Evolutionary conservation across 2,329 filamentous ascomycete species (phyloP), one percentile per base, ranked within the genome.

Genomic region (Colletotrichum nymphaeae): DNA sequence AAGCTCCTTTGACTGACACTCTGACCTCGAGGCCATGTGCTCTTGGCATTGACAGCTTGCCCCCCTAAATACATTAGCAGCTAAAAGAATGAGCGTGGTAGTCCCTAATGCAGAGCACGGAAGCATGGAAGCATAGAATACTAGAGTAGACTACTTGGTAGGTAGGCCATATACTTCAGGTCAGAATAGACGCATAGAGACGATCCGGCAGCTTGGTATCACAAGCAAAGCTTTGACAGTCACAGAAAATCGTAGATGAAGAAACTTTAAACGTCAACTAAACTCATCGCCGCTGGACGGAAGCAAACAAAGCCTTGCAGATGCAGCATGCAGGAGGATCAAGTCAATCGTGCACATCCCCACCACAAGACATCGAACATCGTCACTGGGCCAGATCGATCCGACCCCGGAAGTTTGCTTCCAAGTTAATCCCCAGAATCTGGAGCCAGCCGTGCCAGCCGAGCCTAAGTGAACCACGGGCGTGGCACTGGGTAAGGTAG

Each of bases 161-260:
- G 32, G 32, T 35, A 19, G 8, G 37, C 24, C 56, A 63, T 49
- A 55, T 32, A 55, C 42, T 56, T 73, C 59, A 60, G 71, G 26
- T 66, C 46, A 66, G 67, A 71, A 53, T 67, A 66, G 62, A 66
- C 49, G 22, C 24, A 49, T 35, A 35, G 32, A 35, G 30, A 22
- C 12, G 24, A 52, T 49, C 67, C 67, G 62, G 46, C 71, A 60
- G 46, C 65, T 60, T 65, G 70, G 70, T 60, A 32, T 37, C 26
- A 32, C 32, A 49, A 37, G 19, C 49, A 65, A 26, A 55, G 70
- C 69, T 53, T 24, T 42, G 49, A 53, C 69, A n/a, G 55, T 57
- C 53, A 59, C 6, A 5, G 37, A 42, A 5, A 42, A 42, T 42
- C 2, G 37, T 42, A 56, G n/a, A 46, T 19, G n/a, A 24, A 7